Base-by-base conservation (phyloP, 768 basidiomycete species). In the Astraeus odoratus region DNA sequence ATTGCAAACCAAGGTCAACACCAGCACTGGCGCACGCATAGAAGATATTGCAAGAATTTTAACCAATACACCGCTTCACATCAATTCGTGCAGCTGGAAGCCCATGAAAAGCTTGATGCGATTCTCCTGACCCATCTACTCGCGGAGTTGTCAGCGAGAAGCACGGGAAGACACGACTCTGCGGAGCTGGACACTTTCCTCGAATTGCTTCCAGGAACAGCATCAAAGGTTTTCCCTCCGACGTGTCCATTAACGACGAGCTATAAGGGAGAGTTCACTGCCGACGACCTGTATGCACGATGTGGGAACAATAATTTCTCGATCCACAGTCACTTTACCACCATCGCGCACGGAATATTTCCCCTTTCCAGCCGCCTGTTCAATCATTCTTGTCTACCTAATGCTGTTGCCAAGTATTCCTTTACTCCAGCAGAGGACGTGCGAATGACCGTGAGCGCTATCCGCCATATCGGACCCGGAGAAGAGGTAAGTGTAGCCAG, bases 241-340 rank as follows among this genome's bases (percentile, higher is more conserved):
- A 53, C 65, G 12, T 73, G 66, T 50, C 63, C 68, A 8, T 41
- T 53, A 40, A 56, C 36, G 24, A 49, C 69, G 6, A 44, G 58
- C 10, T 55, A 55, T 6, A 54, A 57, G 4, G 56, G 68, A 1
- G 44, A 63, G 24, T 42, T 53, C 5, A 18, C 42, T 3, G 37
- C 48, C 3, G 41, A 55, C 3, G 61, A 61, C 0, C 43, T 85
- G 1, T 80, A 77, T 56, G 54, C 69, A 5, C 77, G 84, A 36
- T 89, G 85, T 51, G 77, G 77, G 33, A 90, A 87, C 67, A 91
- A 90, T 61, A 88, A 91, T 54, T 90, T 88, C 59, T 72, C 79
- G 8, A 66, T 90, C 19, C 83, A 87, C 54, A 83, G 81, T 2
- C 83, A 87, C 67, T 66, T 89, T 31, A 76, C 66, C 13, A 74